Evolutionary conservation across 1,139 yeast genomes (phyloP).

Genomic region (Trichomonascaceae sp.): DNA sequence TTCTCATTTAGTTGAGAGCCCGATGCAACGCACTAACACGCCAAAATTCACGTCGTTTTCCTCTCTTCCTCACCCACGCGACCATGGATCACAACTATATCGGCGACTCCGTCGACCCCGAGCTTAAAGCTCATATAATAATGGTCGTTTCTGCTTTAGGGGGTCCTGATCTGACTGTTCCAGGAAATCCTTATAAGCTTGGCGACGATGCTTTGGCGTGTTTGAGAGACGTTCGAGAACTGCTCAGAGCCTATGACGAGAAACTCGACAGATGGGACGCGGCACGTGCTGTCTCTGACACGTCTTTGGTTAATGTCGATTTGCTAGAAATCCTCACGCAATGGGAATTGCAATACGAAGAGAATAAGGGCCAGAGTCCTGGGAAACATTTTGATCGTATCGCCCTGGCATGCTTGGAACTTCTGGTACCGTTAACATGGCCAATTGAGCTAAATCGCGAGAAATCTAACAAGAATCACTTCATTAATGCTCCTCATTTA

Average conservation of each 20-base stretch:
- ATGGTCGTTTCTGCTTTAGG: slow-evolving; percentile 77
- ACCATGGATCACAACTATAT: neutral
- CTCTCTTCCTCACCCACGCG: neutral
- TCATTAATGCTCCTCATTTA: slow-evolving; percentile 51
- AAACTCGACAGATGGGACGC: slow-evolving; percentile 64
- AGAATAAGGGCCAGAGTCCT: slow-evolving; percentile 25
- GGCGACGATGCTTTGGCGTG: slow-evolving; percentile 93
- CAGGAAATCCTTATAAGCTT: slow-evolving; percentile 57
- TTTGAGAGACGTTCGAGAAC: slow-evolving; percentile 75
- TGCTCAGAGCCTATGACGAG: slow-evolving; percentile 84
- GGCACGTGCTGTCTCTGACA: slow-evolving; percentile 81
- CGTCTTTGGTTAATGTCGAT: slow-evolving; percentile 68
- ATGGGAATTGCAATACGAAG: slow-evolving; percentile 51
- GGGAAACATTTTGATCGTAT: slow-evolving; percentile 45
- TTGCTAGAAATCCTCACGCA: slow-evolving; percentile 66
- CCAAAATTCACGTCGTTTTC: neutral
- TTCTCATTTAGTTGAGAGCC: too few species aligned
- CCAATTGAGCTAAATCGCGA: slow-evolving; percentile 59
- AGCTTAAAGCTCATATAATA: slow-evolving; percentile 59
- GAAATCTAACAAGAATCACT: slow-evolving; percentile 46
- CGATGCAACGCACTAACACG: too few species aligned
- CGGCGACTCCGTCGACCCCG: slow-evolving; percentile 25
- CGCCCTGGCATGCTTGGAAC: slow-evolving; percentile 66
- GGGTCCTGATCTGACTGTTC: slow-evolving; percentile 58
- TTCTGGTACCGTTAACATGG: slow-evolving; percentile 82